Conservation (phyloP, 495 filamentous ascomycete genomes). For the Cercophora samala region DNA sequence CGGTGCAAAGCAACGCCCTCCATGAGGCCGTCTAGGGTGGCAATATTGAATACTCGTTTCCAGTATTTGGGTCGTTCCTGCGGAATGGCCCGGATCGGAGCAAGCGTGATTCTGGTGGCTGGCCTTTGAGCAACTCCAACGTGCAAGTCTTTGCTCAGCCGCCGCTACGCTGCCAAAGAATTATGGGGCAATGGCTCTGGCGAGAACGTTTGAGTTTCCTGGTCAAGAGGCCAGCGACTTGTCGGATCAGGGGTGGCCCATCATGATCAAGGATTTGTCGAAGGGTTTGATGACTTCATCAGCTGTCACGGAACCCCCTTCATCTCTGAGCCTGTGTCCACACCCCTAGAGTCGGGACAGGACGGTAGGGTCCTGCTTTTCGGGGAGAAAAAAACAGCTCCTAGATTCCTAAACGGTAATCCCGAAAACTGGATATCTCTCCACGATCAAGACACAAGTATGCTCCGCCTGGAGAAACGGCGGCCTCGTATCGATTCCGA, state of each 20-base stretch:
- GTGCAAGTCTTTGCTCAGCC: not conserved
- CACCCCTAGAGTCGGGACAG: not conserved
- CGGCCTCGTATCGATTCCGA: not conserved
- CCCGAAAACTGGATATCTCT: not conserved
- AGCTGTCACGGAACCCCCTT: not conserved
- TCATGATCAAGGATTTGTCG: not conserved
- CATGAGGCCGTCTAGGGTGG: not conserved
- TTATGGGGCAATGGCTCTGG: not conserved
- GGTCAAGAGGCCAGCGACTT: not conserved
- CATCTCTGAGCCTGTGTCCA: not conserved
- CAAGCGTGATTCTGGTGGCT: not conserved
- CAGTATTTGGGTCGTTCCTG: not conserved
- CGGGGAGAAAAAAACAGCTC: not conserved
- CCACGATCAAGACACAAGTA: not conserved
- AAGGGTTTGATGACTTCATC: not conserved
- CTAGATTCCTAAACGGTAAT: not conserved
- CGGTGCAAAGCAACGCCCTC: not conserved
- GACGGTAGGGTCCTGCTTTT: not conserved
- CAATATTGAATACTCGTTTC: not conserved
- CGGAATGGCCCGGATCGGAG: not conserved
- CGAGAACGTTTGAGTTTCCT: not conserved
- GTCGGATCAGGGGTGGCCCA: not conserved
- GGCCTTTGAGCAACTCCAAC: not conserved
- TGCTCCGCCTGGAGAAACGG: not conserved
- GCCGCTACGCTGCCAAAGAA: not conserved